Evolutionary conservation across 139 green algal species (phyloP), one percentile per base, ranked within the genome.

Genomic region (Spirogloea muscicola): DNA sequence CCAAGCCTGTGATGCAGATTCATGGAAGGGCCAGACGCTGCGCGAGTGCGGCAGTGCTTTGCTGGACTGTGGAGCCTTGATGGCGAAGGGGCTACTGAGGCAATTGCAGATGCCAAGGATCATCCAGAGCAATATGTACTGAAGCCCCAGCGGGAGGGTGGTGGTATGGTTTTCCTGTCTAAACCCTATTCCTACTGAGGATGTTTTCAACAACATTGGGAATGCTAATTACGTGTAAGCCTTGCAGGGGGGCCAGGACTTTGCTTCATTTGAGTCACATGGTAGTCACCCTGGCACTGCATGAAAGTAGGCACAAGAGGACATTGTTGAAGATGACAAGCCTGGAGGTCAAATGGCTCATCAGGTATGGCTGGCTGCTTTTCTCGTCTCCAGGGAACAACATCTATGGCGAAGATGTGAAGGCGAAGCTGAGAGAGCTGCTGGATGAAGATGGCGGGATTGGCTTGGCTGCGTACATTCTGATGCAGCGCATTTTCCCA

Each of bases 401-500:
- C 82, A 67, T 96, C 33, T 98, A 98, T 67, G 93, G 89, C 10
- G 57, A 86, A 2, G 86, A 89, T 44, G 72, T 97, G 46, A 40
- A 46, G 18, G 49, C 62, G 3, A 65, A 49, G 49, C 83, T 96
- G 52, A 43, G 81, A 27, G 13, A 83, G 76, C 66, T 82, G 48
- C 43, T 25, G 18, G 38, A 21, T 7, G 21, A 52, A n/a, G 71
- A 51, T 37, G 40, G 42, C 3, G 84, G 73, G 16, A 27, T 81
- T 31, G 86, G 84, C 1, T 79, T 96, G 18, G 86, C 82, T 1
- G 92, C 89, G 29, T 97, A 90, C 82, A 95, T 98, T 62, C 83
- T 98, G 18, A 98, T 98, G 94, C 89, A 98, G 84, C 83, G 91
- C 41, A 98, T 98, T 69, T 66, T 87, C 58, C 92, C 93, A 40